A percentile compares a stretch with the other conserved stretches of the same genome.
phyloP scores from a whole-genome alignment of 2,329 filamentous ascomycete genomes.

The Helotiales sp. region DNA sequence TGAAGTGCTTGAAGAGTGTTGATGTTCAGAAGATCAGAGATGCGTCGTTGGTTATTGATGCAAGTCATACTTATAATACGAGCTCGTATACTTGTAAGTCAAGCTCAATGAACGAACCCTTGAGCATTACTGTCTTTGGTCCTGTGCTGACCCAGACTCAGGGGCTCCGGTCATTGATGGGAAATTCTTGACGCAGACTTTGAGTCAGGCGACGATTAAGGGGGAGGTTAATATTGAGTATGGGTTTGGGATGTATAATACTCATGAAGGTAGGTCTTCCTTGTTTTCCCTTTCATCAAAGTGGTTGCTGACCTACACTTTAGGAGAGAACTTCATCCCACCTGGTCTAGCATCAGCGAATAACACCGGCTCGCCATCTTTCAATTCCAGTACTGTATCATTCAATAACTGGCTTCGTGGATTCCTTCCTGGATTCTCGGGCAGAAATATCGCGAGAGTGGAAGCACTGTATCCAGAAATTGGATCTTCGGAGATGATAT shows the following conservation, averaged over 20 bases:
- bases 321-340: conserved; percentile 60
- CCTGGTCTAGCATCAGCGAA: conserved; percentile 42
- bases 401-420: conserved; percentile 55
- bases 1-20: conserved; percentile 54
- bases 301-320: not conserved
- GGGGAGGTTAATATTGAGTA: conserved; percentile 45
- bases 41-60: conserved; percentile 50
- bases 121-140: not conserved
- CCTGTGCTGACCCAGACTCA: not conserved
- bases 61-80: conserved; percentile 52
- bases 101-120: too few relatives aligned
- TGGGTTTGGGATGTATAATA: conserved; percentile 59
- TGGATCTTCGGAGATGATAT: conserved; percentile 46
- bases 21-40: conserved; percentile 54
- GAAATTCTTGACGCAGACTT: conserved; percentile 46
- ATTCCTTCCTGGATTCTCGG: conserved; percentile 50
- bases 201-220: conserved; percentile 44
- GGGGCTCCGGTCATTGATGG: conserved; percentile 61
- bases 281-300: not conserved
- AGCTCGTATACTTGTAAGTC: conserved; percentile 50
- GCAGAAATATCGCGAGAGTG: conserved; percentile 40
- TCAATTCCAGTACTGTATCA: conserved; percentile 49
- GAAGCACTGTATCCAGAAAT: conserved; percentile 47
- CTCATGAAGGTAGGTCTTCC: conserved; percentile 45
- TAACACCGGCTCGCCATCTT: conserved; percentile 40